Evolutionary conservation across 1,139 yeast species (phyloP), one percentile per base, ranked within the genome.

Genomic region (Kodamaea arcana): DNA sequence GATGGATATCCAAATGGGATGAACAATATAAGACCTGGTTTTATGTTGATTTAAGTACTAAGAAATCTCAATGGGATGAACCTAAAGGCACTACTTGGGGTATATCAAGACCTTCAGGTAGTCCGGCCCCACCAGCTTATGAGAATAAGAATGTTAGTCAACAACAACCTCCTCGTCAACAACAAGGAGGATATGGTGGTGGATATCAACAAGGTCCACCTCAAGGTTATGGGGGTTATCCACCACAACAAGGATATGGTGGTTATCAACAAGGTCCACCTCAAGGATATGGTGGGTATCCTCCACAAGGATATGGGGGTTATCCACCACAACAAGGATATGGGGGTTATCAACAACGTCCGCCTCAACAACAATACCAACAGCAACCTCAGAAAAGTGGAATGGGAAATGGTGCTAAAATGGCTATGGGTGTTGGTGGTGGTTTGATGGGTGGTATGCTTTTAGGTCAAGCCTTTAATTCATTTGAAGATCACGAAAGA

Each of bases 1-100:
- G 97, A 3, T 90, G 96, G 96, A 61, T 81, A 27, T 94, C 96
- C 10, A 83, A 83, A 38, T 88, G 73, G 60, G 97, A 90, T 56
- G 81, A 80, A 11, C 75, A 82, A 45, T 90, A 90, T 63, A 73
- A 76, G 45, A 81, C 85, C 13, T 82, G 80, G 78, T 83, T 72
- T 57, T 90, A 81, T 51, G 95, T 90, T 16, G 69, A 88, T 50
- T 62, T 83, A 46, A 50, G 68, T 13, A 75, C 86, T n/a, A 82
- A 84, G 42, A 65, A 76, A 46, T 85, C 96, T 0, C 96, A 87
- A 58, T 90, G 97, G 97, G 95, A 86, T 36, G 76, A 80, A 11
- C 97, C 97, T 3, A 41, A 51, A 7, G 88, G 85, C 0, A 75
- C 86, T 0, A 54, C 46, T 2, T 72, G 74, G 52, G 56, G 48